Percentiles rank a stretch among this genome's conserved stretches.
Evolutionary conservation across 2,329 filamentous ascomycete genomes (phyloP).

Genomic region (Pleomassaria siparia): DNA sequence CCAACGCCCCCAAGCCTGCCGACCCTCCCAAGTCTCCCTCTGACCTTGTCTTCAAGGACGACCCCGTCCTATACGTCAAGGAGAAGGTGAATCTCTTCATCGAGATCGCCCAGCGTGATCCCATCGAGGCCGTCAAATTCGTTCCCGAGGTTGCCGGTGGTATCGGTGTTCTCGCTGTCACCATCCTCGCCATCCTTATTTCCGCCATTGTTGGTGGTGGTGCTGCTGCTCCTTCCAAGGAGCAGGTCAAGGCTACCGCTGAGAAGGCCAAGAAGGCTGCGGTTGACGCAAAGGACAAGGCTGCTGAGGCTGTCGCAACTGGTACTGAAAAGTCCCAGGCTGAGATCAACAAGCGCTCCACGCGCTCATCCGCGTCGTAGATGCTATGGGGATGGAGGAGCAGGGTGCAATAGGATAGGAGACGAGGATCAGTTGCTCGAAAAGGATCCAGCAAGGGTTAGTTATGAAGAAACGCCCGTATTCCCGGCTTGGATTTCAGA

Average conservation of each 20-base stretch:
- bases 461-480: constrained; percentile 18
- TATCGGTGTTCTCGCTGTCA: constrained; percentile 69
- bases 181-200: constrained; percentile 69
- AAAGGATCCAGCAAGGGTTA: constrained; percentile 15
- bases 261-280: constrained; percentile 75
- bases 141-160: constrained; percentile 89
- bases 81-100: constrained; percentile 94
- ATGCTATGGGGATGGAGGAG: constrained; percentile 2
- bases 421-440: constrained; percentile 6
- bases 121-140: constrained; percentile 80
- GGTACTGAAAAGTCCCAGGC: constrained; percentile 75
- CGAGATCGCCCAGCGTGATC: constrained; percentile 78
- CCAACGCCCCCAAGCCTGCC: constrained; percentile 73
- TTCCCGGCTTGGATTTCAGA: constrained; percentile 23
- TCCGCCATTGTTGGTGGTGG: constrained; percentile 68
- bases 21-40: constrained; percentile 68
- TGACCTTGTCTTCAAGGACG: constrained; percentile 85
- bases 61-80: constrained; percentile 83
- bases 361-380: constrained; percentile 44
- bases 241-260: constrained; percentile 70
- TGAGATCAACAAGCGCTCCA: constrained; percentile 64
- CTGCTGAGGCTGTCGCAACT: constrained; percentile 62
- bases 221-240: constrained; percentile 64
- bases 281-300: constrained; percentile 66
- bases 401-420: neutral